Evolutionary conservation across 352 stramenopile genomes (phyloP).

Genomic region (Globisporangium echinulatum): DNA sequence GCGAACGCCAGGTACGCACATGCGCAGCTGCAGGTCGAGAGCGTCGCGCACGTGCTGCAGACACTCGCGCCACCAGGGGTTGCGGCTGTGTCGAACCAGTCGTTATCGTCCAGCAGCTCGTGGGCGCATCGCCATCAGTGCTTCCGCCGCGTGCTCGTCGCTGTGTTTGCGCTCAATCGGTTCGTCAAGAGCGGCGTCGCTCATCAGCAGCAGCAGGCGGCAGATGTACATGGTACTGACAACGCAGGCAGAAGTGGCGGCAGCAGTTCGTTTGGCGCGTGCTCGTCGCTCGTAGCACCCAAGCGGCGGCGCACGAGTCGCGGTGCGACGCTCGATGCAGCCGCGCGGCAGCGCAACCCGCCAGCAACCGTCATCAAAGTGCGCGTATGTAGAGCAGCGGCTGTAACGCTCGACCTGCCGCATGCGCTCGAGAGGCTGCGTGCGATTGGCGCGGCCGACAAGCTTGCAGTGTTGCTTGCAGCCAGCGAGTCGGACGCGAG

Average conservation of each 20-base stretch:
- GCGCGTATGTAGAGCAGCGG: slow-evolving; percentile 19
- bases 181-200: slow-evolving; percentile 28
- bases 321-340: background rate
- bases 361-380: slow-evolving; percentile 43
- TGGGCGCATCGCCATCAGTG: slow-evolving; percentile 8
- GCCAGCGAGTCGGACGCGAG: background rate
- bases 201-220: slow-evolving; percentile 1
- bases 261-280: slow-evolving; percentile 24
- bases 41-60: slow-evolving; percentile 49
- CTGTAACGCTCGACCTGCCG: slow-evolving; percentile 25
- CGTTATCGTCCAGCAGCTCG: background rate
- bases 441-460: slow-evolving; percentile 23
- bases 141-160: slow-evolving; percentile 51
- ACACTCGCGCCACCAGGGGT: slow-evolving; percentile 36
- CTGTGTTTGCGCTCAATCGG: slow-evolving; percentile 65
- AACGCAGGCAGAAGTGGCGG: slow-evolving; percentile 3
- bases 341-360: slow-evolving; percentile 11
- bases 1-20: slow-evolving; percentile 43
- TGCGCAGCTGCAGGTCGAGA: slow-evolving; percentile 50
- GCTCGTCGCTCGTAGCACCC: slow-evolving; percentile 29
- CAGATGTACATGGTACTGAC: background rate
- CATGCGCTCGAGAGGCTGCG: slow-evolving; percentile 31
- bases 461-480: slow-evolving; percentile 26
- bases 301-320: slow-evolving; percentile 14
- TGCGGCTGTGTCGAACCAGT: slow-evolving; percentile 6